These are phyloP conservation scores for Rachicladosporium sp. DNA, from an alignment of 2,329 filamentous ascomycete species.

Conservation along the genomic window DNA sequence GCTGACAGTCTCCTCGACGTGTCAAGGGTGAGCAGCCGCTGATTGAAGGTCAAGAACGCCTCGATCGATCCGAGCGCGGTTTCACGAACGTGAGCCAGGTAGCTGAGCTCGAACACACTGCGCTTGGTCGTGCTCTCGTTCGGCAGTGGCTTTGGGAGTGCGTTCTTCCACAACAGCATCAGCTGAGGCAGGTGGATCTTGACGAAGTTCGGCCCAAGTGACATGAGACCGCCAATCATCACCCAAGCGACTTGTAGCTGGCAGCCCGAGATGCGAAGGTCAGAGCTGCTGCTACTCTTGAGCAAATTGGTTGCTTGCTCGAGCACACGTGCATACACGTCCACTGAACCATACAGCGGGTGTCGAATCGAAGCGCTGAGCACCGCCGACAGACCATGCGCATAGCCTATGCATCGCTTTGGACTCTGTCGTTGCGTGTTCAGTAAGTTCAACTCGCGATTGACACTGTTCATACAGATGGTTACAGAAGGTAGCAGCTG, in stretches of 20 bases:
- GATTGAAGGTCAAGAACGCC: conserved; percentile 88
- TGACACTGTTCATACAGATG: conserved; percentile 92
- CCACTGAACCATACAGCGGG: conserved; percentile 85
- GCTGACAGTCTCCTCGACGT: conserved; percentile 83
- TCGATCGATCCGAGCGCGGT: conserved; percentile 85
- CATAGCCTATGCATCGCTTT: conserved; percentile 76
- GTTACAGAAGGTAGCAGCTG: conserved; percentile 84
- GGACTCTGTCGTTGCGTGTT: conserved; percentile 64
- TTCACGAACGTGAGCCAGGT: conserved; percentile 90
- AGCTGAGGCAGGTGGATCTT: conserved; percentile 96
- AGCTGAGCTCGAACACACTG: conserved; percentile 78
- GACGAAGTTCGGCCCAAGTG: conserved; percentile 91
- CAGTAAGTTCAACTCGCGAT: conserved; percentile 69
- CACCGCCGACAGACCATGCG: conserved; percentile 80
- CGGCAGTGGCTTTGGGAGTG: conserved; percentile 82
- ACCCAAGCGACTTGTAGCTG: conserved; percentile 98
- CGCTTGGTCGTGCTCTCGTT: conserved; percentile 81
- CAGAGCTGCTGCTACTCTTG: conserved; percentile 83
- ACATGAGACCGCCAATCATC: conserved; percentile 90
- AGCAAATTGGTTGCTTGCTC: conserved; percentile 83
- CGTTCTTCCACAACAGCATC: conserved; percentile 92
- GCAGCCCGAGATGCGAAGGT: conserved; percentile 79
- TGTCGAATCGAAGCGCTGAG: conserved; percentile 80
- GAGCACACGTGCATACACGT: conserved; percentile 84
- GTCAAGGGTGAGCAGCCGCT: conserved; percentile 79